These are phyloP conservation scores for Torulaspora microellipsoides DNA, from an alignment of 805 yeast species.

Conservation along the genomic window DNA sequence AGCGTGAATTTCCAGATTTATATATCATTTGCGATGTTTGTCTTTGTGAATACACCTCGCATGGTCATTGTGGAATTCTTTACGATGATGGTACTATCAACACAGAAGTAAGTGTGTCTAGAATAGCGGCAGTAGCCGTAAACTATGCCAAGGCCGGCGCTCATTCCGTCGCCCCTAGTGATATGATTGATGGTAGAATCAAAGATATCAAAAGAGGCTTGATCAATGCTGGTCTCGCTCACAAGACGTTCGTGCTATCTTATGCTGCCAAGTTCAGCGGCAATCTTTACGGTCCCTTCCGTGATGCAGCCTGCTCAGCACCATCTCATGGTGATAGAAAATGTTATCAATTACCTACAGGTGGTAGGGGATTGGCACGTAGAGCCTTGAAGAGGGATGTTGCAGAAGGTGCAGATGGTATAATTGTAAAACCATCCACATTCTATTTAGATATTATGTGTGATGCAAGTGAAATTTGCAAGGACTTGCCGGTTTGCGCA, in stretches of 20 bases:
- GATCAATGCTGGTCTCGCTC: constrained; percentile 76
- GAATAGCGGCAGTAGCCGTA: constrained; percentile 92
- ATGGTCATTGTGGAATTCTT: constrained; percentile 96
- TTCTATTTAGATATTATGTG: constrained; percentile 87
- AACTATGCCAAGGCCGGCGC: constrained; percentile 97
- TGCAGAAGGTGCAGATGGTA: constrained; percentile 90
- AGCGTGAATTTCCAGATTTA: constrained; percentile 67
- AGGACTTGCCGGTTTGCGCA: constrained; percentile 84
- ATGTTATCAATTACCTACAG: constrained; percentile 88
- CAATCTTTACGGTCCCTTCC: constrained; percentile 88
- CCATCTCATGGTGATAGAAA: constrained; percentile 91
- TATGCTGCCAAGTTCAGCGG: constrained; percentile 95
- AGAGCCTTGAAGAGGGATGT: constrained; percentile 84
- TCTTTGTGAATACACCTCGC: constrained; percentile 91
- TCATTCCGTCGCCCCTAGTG: constrained; percentile 92
- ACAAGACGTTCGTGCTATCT: constrained; percentile 83
- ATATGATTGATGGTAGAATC: constrained; percentile 95
- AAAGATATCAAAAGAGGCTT: constrained; percentile 82
- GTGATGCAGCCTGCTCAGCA: constrained; percentile 93
- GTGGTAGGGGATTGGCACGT: constrained; percentile 89
- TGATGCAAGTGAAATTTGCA: constrained; percentile 79
- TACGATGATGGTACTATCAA: constrained; percentile 83
- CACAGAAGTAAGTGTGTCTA: constrained; percentile 64
- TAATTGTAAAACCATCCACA: constrained; percentile 93
- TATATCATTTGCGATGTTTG: constrained; percentile 94